phyloP scores from a whole-genome alignment of 768 basidiomycete species.

The Paxillus rubicundulus region DNA sequence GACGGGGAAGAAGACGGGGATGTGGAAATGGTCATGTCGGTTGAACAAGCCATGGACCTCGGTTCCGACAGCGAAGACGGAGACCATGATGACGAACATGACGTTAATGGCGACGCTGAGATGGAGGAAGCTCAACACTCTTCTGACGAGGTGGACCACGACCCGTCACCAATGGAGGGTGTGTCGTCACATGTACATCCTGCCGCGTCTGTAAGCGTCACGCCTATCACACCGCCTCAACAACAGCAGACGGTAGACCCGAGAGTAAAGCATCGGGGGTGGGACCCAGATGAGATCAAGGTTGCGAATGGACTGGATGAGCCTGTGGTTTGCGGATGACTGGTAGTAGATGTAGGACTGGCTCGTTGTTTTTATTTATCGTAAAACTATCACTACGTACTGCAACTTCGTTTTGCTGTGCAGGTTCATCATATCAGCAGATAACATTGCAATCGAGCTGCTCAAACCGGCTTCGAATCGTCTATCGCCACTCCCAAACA shows the following conservation, averaged over 20 bases:
- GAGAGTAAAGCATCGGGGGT: slow-evolving; percentile 31
- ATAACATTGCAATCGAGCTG: no score
- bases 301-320: slow-evolving; percentile 16
- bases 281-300: slow-evolving; percentile 21
- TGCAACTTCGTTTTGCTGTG: not conserved
- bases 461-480: no score
- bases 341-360: no score
- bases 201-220: slow-evolving; percentile 27
- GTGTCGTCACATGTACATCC: slow-evolving; percentile 27
- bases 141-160: slow-evolving; percentile 25
- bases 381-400: not conserved
- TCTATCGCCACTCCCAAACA: no score
- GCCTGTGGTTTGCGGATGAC: not conserved
- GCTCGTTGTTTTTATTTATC: not conserved
- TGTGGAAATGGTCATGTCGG: slow-evolving; percentile 36
- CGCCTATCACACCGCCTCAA: slow-evolving; percentile 31
- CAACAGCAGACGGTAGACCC: slow-evolving; percentile 24
- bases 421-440: not conserved
- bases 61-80: slow-evolving; percentile 36
- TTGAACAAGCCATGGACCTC: slow-evolving; percentile 46
- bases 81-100: slow-evolving; percentile 11
- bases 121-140: slow-evolving; percentile 26
- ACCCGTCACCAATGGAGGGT: slow-evolving; percentile 34
- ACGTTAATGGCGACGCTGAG: slow-evolving; percentile 15
- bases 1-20: slow-evolving; percentile 22